Base-by-base conservation (phyloP, 331 rosid species). In the Arachis monticola region DNA sequence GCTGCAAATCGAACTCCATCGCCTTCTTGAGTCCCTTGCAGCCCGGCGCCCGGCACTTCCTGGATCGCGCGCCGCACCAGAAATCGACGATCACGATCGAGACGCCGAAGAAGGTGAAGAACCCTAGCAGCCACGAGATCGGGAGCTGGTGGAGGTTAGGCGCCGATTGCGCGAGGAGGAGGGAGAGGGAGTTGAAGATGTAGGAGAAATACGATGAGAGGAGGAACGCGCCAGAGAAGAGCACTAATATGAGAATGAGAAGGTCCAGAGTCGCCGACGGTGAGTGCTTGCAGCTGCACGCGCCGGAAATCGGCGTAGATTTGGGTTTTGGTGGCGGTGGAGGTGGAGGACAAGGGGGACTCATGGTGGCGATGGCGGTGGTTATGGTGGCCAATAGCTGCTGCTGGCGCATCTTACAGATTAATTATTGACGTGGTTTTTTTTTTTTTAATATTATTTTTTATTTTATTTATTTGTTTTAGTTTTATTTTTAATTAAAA, bases 201-300 rank as follows among this genome's bases (percentile, higher is more conserved):
- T 95, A 95, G 14, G 94, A 85, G 85, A 95, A 84, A 82, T 95
- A 95, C 7, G 99, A 95, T 4, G 97, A 85, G 27, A 95, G 83
- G 41, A 95, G 99, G 76, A 95, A 95, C 13, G 96, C 85, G 32
- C 96, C 96, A 48, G 99, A 80, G 80, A 89, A 95, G 70, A 95
- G 94, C 64, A 92, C 99, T 0, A 92, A 87, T 69, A 95, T 52
- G 41, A 92, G 90, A 82, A 95, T 92, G 6, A 95, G 91, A 40
- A 95, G 91, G 89, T 95, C 99, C 1, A 95, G 88, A 47, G 98
- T 95, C 48, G 99, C 99, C 3, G 99, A 95, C 0, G 98, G 93
- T 1, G 97, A 89, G 78, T 92, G 96, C 74, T 82, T 85, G 86
- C 99, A 95, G 86, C 62, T 79, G 40, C 79, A 32, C 22, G 62